Base-by-base conservation (phyloP, 2,329 filamentous ascomycete genomes). In the Colletotrichum godetiae region DNA sequence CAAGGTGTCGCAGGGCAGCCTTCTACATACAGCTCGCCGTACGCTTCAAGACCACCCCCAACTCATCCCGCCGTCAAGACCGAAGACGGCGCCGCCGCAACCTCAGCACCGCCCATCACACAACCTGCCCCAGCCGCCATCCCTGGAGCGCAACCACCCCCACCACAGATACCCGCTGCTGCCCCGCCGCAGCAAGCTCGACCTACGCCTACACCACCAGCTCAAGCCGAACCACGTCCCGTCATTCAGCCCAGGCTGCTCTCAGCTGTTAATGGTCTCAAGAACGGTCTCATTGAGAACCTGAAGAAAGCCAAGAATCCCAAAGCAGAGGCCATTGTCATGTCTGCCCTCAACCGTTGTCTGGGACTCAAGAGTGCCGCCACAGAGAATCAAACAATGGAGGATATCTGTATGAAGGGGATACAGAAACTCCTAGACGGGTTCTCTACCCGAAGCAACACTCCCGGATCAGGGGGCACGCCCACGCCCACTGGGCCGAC, bases 341-440 rank as follows among this genome's bases (percentile, higher is more conserved):
- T 88, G 83, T 88, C 86, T 7, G 87, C 87, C 13, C 80, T 89
- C 74, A 88, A 88, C 74, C 86, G 87, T 31, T 86, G 84, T 57
- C 79, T 89, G 11, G 86, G 86, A 0, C 82, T 89, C 59, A 84
- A 87, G 73, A 82, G 82, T 29, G 81, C 82, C 55, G 82, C 83
- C 7, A 85, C 84, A 0, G 85, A 84, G 55, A 84, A 85, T 66
- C 84, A 86, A 49, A 82, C 82, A 71, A 83, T 88, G 78, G 87
- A 88, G 74, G 78, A 80, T 35, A 86, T 88, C 49, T 85, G 84
- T 57, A 85, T 86, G 62, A 84, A 83, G 72, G 84, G 83, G 33
- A 83, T 86, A 53, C 77, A 80, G 29, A 80, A 83, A 52, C 81
- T 89, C 53, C 81, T 86, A 24, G 81, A 83, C 4, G 86, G 87